A percentile compares a stretch with the other conserved stretches of the same genome.
phyloP scores from a whole-genome alignment of 176 grass and related monocot species.

The Puccinellia tenuiflora region DNA sequence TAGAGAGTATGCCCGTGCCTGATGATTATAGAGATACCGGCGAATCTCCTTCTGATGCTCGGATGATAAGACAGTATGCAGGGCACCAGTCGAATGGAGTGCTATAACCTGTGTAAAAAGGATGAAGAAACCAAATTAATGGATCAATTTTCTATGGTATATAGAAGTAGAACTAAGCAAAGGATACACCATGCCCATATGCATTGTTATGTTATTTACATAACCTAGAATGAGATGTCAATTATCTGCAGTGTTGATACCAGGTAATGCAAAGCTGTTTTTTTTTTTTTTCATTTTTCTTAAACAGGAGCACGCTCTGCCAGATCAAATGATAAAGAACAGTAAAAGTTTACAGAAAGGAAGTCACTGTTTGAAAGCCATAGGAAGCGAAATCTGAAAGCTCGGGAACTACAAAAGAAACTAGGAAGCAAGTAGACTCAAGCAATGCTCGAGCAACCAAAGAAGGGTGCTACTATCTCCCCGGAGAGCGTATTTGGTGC shows the following conservation, averaged over 20 bases:
- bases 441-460: neutral
- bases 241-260: neutral
- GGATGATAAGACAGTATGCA: constrained; percentile 51
- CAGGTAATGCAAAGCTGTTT: neutral
- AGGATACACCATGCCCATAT: neutral
- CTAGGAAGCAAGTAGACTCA: neutral
- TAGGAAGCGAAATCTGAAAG: neutral
- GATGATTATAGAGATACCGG: constrained; percentile 87
- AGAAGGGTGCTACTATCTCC: neutral
- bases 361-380: neutral
- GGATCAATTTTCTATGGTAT: neutral
- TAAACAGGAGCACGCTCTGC: too few relatives aligned
- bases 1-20: constrained; percentile 29
- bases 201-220: too few relatives aligned
- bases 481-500: neutral
- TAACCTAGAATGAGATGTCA: neutral
- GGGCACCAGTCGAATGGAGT: constrained; percentile 50
- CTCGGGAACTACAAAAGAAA: neutral
- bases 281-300: too few relatives aligned
- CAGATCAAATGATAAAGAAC: neutral
- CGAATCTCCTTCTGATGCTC: too few relatives aligned
- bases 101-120: constrained; percentile 55
- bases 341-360: neutral
- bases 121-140: neutral
- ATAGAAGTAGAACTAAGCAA: neutral